A percentile compares a stretch with the other conserved stretches of the same genome.
Evolutionary conservation across 2,329 filamentous ascomycete species (phyloP).

Genomic region (Neofusicoccum sp.): DNA sequence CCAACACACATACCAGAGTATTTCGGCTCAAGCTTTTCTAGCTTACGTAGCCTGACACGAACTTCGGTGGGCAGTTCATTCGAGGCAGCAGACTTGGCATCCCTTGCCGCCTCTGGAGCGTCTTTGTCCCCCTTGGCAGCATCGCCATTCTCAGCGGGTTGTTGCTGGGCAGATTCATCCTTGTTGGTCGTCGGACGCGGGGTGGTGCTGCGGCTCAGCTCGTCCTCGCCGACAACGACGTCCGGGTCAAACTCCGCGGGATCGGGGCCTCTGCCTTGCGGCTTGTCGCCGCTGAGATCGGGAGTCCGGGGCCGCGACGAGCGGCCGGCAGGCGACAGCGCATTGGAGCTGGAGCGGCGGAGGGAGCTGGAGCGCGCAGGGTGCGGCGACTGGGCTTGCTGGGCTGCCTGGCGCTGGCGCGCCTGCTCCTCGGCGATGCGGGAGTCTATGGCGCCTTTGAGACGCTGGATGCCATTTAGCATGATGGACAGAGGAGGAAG

Average conservation of each 20-base stretch:
- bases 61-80: conserved; percentile 71
- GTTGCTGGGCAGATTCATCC: conserved; percentile 24
- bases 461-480: conserved; percentile 53
- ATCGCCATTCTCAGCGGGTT: conserved; percentile 24
- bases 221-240: conserved; percentile 81
- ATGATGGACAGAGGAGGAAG: neutral
- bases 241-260: conserved; percentile 84
- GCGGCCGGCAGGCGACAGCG: conserved; percentile 38
- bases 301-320: conserved; percentile 31
- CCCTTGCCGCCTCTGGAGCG: conserved; percentile 26
- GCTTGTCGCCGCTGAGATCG: conserved; percentile 30
- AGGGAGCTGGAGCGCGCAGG: conserved; percentile 47
- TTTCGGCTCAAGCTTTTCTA: conserved; percentile 85
- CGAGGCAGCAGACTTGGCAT: conserved; percentile 30
- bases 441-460: conserved; percentile 81
- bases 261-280: conserved; percentile 64
- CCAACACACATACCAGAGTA: conserved; percentile 65
- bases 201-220: conserved; percentile 60
- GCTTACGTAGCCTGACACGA: conserved; percentile 70
- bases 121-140: conserved; percentile 32
- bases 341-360: conserved; percentile 46
- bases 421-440: conserved; percentile 91
- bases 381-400: conserved; percentile 46
- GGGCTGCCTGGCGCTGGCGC: conserved; percentile 58
- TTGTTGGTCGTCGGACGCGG: conserved; percentile 51